phyloP scores from a whole-genome alignment of 2,329 filamentous ascomycete genomes.

The Aspergillus fijiensis region DNA sequence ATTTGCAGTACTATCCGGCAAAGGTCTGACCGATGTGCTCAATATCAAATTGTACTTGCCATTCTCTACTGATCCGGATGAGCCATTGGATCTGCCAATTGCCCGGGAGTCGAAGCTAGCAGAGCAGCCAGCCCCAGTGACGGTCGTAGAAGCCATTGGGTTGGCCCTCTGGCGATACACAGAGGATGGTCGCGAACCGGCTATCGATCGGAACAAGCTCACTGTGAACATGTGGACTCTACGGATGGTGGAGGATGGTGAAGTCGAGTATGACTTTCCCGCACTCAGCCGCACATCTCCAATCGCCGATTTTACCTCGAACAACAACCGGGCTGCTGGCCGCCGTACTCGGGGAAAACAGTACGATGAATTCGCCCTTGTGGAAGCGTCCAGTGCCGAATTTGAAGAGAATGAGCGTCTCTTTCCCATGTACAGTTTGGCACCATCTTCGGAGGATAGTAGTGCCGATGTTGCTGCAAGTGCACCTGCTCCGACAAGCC shows the following conservation, averaged over 20 bases:
- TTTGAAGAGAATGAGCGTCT: slow-evolving; percentile 59
- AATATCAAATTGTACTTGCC: slow-evolving; percentile 65
- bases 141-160: slow-evolving; percentile 63
- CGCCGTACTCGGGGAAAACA: slow-evolving; percentile 61
- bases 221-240: slow-evolving; percentile 65
- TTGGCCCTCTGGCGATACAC: slow-evolving; percentile 62
- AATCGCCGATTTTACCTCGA: slow-evolving; percentile 64
- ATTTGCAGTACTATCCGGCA: slow-evolving; percentile 60
- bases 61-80: slow-evolving; percentile 56
- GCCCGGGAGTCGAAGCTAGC: slow-evolving; percentile 56
- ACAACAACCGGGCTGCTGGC: slow-evolving; percentile 61
- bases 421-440: slow-evolving; percentile 52
- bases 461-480: slow-evolving; percentile 24
- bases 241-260: slow-evolving; percentile 67
- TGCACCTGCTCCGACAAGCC: slow-evolving; percentile 22
- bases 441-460: slow-evolving; percentile 31
- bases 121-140: slow-evolving; percentile 49
- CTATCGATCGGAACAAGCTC: slow-evolving; percentile 52
- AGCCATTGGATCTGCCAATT: slow-evolving; percentile 59
- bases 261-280: slow-evolving; percentile 66
- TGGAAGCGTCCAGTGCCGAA: slow-evolving; percentile 57
- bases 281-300: slow-evolving; percentile 57
- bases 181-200: slow-evolving; percentile 57
- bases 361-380: slow-evolving; percentile 66
- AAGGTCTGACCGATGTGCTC: slow-evolving; percentile 59